These are phyloP conservation scores for Simmondsia chinensis DNA, from an alignment of 148 eudicot genomes.

Conservation along the genomic window DNA sequence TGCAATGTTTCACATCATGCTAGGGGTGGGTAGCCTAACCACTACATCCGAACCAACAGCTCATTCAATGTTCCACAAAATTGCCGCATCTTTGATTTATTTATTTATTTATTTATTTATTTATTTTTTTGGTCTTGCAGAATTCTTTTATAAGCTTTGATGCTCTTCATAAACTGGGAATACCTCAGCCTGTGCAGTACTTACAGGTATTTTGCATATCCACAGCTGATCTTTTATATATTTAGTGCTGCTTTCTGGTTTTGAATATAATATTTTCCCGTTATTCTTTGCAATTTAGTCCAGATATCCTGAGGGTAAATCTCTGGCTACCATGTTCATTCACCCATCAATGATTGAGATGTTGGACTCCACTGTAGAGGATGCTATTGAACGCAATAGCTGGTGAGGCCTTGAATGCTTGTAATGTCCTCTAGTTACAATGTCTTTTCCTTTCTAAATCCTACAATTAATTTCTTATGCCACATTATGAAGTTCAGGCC, in stretches of 20 bases:
- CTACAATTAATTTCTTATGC: background rate
- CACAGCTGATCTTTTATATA: slow-evolving; percentile 3
- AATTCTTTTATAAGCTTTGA: slow-evolving; percentile 83
- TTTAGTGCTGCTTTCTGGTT: background rate
- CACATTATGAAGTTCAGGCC: too few relatives aligned
- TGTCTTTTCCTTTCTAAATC: background rate
- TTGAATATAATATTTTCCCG: slow-evolving; percentile 11
- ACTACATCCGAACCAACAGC: too few relatives aligned
- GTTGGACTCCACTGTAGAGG: slow-evolving; percentile 85
- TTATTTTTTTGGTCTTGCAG: slow-evolving; percentile 34
- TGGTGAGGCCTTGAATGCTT: slow-evolving; percentile 41
- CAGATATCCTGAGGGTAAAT: slow-evolving; percentile 87
- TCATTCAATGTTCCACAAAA: too few relatives aligned
- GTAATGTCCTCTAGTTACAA: background rate
- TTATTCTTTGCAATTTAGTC: slow-evolving; percentile 46
- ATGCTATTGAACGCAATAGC: slow-evolving; percentile 85
- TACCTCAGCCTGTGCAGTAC: slow-evolving; percentile 84
- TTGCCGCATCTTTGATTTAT: too few relatives aligned
- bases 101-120: slow-evolving; percentile 1
- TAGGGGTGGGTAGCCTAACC: too few relatives aligned
- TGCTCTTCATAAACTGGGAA: slow-evolving; percentile 81
- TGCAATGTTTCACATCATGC: too few relatives aligned
- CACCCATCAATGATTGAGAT: slow-evolving; percentile 86
- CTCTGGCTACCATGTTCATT: slow-evolving; percentile 64
- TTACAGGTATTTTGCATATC: slow-evolving; percentile 63